Conservation (phyloP, 257 asterid species). For the Thymus quinquecostatus region DNA sequence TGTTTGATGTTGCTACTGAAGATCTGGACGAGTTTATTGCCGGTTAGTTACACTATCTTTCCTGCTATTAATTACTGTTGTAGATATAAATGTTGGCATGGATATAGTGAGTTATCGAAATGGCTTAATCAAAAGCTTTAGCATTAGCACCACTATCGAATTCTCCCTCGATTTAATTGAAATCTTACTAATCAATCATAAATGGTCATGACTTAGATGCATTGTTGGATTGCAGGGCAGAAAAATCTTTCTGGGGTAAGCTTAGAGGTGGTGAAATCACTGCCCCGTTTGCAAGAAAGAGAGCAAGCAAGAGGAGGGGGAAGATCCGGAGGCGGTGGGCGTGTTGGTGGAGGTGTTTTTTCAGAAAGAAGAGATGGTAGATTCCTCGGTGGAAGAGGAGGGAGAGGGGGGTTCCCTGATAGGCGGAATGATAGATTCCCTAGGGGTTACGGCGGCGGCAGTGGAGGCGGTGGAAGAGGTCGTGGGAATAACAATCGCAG, state of each 20-base stretch:
- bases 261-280: slow-evolving; percentile 58
- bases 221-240: slow-evolving; percentile 47
- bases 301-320: slow-evolving; percentile 50
- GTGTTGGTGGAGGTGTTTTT: slow-evolving; percentile 60
- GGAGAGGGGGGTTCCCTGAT: slow-evolving; percentile 44
- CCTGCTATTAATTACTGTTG: neutral
- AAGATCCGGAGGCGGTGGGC: slow-evolving; percentile 60
- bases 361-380: slow-evolving; percentile 49
- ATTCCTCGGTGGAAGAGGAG: slow-evolving; percentile 41
- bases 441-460: slow-evolving; percentile 37
- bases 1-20: slow-evolving; percentile 76
- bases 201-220: neutral
- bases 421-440: slow-evolving; percentile 28
- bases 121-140: neutral
- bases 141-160: neutral
- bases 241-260: slow-evolving; percentile 65
- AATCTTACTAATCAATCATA: neutral
- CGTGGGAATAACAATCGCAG: slow-evolving; percentile 44
- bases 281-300: slow-evolving; percentile 80
- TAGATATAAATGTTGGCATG: neutral
- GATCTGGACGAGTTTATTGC: slow-evolving; percentile 69
- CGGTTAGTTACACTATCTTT: slow-evolving; percentile 49
- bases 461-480: slow-evolving; percentile 48
- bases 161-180: neutral
- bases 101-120: no score